Evolutionary conservation across 345 rosid genomes (phyloP), one percentile per base, ranked within the genome.

Genomic region (Aquilaria yunnanensis): DNA sequence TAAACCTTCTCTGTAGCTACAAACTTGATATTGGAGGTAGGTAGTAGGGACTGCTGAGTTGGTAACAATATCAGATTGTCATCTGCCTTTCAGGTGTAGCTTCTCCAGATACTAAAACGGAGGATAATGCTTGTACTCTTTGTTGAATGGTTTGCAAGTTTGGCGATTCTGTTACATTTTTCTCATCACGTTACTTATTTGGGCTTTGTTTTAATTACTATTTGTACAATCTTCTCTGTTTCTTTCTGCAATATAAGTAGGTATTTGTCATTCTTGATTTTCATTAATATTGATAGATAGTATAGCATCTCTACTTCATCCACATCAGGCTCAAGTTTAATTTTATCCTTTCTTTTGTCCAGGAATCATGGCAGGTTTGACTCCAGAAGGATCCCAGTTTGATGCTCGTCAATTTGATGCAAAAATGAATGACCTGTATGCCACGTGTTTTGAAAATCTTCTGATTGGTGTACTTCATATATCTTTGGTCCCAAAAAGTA

Each of bases 401-500:
- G 93, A 92, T 75, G 77, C 86, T 62, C 82, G 79, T 57, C 87
- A 83, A 57, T 92, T 54, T 74, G 96, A 89, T 33, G 52, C 83
- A 2, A 92, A 75, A 69, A 89, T 92, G 92, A 87, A 13, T 72
- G 97, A 86, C 2, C 9, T 92, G 98, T 87, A 75, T 72, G 93
- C 70, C 67, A 68, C 23, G 23, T 23, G 23, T 23, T 23, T 23
- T 23, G 23, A 23, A 23, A 23, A 23, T 23, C 23, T 23, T 23
- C 23, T 66, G 47, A 55, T 62, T 51, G 12, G 31, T 45, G 9
- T 8, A 16, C 32, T 41, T 58, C 9, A 10, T 23, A 10, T 16
- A 30, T 31, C 5, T 37, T 29, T 50, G 52, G 8, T 56, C 23
- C 23, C 52, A 10, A 2, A 51, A 23, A 4, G 13, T 37, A 10